Conservation (phyloP, 2,329 filamentous ascomycete genomes). For the Hymenoscyphus albidus region DNA sequence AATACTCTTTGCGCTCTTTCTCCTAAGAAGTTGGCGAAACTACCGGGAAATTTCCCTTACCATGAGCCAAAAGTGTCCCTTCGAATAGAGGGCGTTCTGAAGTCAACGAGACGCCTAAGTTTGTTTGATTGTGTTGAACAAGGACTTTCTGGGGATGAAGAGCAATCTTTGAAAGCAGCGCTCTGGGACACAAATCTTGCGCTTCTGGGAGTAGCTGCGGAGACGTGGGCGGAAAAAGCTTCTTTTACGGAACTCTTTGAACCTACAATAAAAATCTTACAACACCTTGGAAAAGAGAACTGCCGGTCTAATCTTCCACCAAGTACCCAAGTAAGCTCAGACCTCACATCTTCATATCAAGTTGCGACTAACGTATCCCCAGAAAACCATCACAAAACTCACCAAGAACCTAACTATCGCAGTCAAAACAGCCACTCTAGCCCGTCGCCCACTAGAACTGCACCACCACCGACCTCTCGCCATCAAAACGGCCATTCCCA, state of each 20-base stretch:
- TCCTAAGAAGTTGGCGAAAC: conserved; percentile 47
- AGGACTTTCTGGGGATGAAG: conserved; percentile 26
- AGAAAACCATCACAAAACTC: conserved; percentile 28
- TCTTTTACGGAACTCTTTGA: conserved; percentile 77
- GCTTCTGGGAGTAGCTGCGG: conserved; percentile 64
- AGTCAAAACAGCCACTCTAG: conserved; percentile 57
- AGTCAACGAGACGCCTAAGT: conserved; percentile 49
- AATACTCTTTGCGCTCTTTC: conserved; percentile 68
- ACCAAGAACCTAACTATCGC: conserved; percentile 47
- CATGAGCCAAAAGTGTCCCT: conserved; percentile 52
- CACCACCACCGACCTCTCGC: conserved; percentile 86
- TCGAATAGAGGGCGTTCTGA: conserved; percentile 46
- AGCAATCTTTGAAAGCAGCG: conserved; percentile 48
- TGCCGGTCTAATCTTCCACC: conserved; percentile 49
- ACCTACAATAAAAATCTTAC: conserved; percentile 56
- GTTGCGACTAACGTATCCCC: conserved; percentile 19
- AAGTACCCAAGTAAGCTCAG: conserved; percentile 25
- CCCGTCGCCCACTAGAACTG: conserved; percentile 75
- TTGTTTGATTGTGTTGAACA: conserved; percentile 53
- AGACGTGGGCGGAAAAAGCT: conserved; percentile 68
- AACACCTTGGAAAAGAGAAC: conserved; percentile 55
- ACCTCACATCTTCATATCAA: background rate
- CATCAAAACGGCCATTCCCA: conserved; percentile 84
- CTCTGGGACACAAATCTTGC: conserved; percentile 60
- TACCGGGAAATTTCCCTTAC: conserved; percentile 56